These are phyloP conservation scores for Meyerozyma smithsonii DNA, from an alignment of 1,139 yeast species.

Conservation along the genomic window DNA sequence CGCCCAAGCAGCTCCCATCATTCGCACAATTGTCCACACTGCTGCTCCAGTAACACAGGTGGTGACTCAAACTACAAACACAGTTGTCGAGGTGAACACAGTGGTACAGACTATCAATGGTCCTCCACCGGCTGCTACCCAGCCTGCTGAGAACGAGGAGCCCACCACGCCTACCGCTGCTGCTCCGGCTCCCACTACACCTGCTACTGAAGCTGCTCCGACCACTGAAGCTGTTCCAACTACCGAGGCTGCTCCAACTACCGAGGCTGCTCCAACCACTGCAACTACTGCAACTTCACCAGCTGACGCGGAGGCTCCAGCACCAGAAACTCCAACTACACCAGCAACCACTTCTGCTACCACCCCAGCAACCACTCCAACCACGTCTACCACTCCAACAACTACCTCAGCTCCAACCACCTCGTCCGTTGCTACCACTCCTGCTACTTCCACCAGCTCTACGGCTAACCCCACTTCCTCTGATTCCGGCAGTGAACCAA, in stretches of 20 bases:
- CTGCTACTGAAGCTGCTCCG: conserved; percentile 4
- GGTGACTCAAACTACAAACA: conserved; percentile 17
- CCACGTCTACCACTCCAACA: conserved; percentile 6
- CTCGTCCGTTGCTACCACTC: conserved; percentile 11
- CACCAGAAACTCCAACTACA: background rate
- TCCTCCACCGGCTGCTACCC: conserved; percentile 9
- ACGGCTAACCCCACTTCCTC: conserved; percentile 20
- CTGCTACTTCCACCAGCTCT: conserved; percentile 15
- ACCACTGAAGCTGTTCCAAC: conserved; percentile 6
- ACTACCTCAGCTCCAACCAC: conserved; percentile 11
- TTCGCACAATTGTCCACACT: conserved; percentile 25
- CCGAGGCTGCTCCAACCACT: conserved; percentile 5
- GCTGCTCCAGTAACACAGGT: conserved; percentile 30
- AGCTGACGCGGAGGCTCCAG: conserved; percentile 5
- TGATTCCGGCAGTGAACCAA: conserved; percentile 9
- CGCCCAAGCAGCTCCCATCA: conserved; percentile 25
- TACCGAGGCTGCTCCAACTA: conserved; percentile 9
- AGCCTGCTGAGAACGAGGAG: no score
- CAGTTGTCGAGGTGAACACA: conserved; percentile 13
- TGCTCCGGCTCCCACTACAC: conserved; percentile 3
- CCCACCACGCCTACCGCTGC: background rate
- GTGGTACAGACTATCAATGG: conserved; percentile 8
- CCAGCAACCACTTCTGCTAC: conserved; percentile 5
- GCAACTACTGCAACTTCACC: conserved; percentile 4
- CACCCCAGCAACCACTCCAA: conserved; percentile 5